Evolutionary conservation across 2,329 filamentous ascomycete genomes (phyloP).

Genomic region (Arthrobotrys megalospora): DNA sequence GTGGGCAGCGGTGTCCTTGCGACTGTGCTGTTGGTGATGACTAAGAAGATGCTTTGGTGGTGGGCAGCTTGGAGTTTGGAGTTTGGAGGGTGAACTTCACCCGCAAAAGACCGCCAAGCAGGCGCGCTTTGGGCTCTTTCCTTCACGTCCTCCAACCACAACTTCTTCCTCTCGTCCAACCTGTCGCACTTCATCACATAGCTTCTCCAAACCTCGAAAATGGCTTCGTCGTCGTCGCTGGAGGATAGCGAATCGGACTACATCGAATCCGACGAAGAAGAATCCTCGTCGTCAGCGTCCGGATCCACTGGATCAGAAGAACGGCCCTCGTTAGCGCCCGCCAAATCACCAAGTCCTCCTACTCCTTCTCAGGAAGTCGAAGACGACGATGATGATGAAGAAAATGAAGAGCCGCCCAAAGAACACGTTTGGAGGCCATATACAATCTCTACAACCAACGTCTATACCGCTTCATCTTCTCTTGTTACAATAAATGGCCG

Average conservation of each 20-base stretch:
- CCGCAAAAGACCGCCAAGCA: too few relatives aligned
- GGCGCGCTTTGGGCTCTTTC: too few relatives aligned
- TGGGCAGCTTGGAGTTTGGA: too few relatives aligned
- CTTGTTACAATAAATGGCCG: conserved; percentile 31
- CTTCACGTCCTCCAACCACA: too few relatives aligned
- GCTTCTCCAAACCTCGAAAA: conserved; percentile 7
- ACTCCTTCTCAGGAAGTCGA: not conserved
- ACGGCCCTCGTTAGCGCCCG: not conserved
- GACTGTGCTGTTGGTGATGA: not conserved
- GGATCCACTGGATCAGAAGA: conserved; percentile 15
- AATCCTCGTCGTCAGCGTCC: conserved; percentile 18
- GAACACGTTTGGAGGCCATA: conserved; percentile 33
- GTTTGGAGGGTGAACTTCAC: too few relatives aligned
- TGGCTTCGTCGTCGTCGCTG: conserved; percentile 37
- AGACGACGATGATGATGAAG: not conserved
- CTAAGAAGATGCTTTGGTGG: too few relatives aligned
- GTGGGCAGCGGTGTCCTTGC: not conserved
- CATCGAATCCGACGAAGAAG: conserved; percentile 29
- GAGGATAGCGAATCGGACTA: conserved; percentile 11
- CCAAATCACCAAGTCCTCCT: not conserved
- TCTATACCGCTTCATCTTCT: conserved; percentile 54
- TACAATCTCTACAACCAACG: conserved; percentile 27
- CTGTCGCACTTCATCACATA: conserved; percentile 24
- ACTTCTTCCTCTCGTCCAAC: too few relatives aligned
- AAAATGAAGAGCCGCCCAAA: not conserved